Evolutionary conservation across 371 early-diverging fungal genomes (phyloP).

Genomic region (Mucor velutinosus): DNA sequence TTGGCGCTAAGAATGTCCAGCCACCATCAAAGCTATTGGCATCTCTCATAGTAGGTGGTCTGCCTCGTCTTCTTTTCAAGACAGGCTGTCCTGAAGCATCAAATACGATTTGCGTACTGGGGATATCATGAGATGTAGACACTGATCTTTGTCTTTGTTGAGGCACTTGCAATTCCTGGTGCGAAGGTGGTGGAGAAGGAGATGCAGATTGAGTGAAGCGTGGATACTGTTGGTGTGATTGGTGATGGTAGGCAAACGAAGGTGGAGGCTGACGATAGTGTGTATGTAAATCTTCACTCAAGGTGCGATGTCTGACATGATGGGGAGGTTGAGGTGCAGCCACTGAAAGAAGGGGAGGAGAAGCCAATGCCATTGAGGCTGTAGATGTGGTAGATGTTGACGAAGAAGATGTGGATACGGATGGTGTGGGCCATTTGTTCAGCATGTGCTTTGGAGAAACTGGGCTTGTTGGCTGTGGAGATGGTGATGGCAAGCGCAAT

Average conservation of each 20-base stretch:
- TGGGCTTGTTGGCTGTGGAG: constrained; percentile 20
- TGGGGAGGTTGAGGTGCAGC: background rate
- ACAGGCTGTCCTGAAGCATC: constrained; percentile 33
- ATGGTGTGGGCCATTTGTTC: background rate
- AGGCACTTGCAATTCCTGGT: background rate
- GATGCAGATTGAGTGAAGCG: background rate
- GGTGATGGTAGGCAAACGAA: too few relatives aligned
- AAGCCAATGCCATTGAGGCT: background rate
- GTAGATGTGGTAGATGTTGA: constrained; percentile 13
- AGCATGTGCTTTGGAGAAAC: background rate
- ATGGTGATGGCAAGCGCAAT: constrained; percentile 13
- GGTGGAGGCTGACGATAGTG: background rate
- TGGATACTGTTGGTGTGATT: background rate
- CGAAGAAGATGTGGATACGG: background rate
- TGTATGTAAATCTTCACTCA: background rate
- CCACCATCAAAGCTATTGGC: constrained; percentile 28
- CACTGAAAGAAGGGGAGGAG: background rate
- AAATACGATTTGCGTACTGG: constrained; percentile 16
- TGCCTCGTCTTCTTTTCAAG: constrained; percentile 44
- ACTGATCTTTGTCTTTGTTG: background rate
- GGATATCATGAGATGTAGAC: constrained; percentile 18
- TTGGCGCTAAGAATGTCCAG: constrained; percentile 51
- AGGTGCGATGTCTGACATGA: background rate
- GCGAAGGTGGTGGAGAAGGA: background rate
- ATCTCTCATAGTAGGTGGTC: constrained; percentile 38